Evolutionary conservation across 805 yeast species (phyloP), one percentile per base, ranked within the genome.

Genomic region (Metschnikowia similis): DNA sequence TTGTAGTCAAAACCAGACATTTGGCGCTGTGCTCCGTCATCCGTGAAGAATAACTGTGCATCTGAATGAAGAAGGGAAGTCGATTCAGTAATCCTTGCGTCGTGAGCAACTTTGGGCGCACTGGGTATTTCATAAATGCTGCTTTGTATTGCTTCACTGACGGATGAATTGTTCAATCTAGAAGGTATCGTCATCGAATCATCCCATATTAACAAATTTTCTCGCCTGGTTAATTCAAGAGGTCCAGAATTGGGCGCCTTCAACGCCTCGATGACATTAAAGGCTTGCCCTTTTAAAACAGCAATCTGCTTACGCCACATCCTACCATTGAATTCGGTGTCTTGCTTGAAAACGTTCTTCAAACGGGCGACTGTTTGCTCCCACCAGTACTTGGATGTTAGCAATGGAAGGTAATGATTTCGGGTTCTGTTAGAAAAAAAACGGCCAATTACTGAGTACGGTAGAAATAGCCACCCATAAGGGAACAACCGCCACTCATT

Each of bases 401-500:
- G 60, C 6, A 84, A 56, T 1, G 84, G 80, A 42, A 85, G 60
- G 55, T 77, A 82, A 57, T 83, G 86, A 4, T 67, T 62, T 48
- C 87, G 66, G 1, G 89, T 80, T 31, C 66, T 67, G 29, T 66
- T 68, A 3, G 85, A 75, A 57, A 85, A 85, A 3, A 89, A 89
- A 51, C 79, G 84, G 0, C 88, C 88, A 45, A 85, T 81, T 6
- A 85, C 62, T 9, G 80, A 71, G 10, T 78, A 64, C 0, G 91
- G 91, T 32, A 85, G 64, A 57, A 81, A 84, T 27, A 85, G 66
- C 92, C 92, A 85, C 0, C 91, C 91, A 66, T 77, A 85, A 0
- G 91, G 91, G 57, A 83, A 85, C 0, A 88, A 82, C 48, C 91
- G 67, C 89, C 90, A 84, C 59, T 84, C 89, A 64, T 85, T 87